Evolutionary conservation across 768 basidiomycete species (phyloP).

Genomic region (Fibroporia radiculosa): DNA sequence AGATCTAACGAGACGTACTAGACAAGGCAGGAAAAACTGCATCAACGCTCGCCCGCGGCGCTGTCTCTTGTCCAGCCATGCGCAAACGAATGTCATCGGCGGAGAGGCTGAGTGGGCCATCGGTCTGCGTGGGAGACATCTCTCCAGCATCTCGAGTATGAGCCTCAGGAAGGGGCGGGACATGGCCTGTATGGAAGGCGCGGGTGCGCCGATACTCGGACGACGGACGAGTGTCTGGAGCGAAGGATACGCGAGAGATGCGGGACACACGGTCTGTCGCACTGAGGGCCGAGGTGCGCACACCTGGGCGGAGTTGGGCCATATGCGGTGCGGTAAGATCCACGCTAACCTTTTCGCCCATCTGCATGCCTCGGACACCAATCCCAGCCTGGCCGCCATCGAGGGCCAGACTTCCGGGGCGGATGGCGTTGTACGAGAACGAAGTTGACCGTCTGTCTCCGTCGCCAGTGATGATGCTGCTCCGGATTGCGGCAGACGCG

Average conservation of each 20-base stretch:
- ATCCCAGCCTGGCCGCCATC: conserved; percentile 39
- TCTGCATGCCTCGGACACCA: conserved; percentile 24
- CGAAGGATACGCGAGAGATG: conserved; percentile 62
- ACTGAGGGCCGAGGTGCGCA: conserved; percentile 37
- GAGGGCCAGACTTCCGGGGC: conserved; percentile 33
- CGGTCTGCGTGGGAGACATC: conserved; percentile 38
- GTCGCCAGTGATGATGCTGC: conserved; percentile 36
- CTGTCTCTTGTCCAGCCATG: conserved; percentile 31
- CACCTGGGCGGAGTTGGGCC: conserved; percentile 45
- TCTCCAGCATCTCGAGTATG: conserved; percentile 7
- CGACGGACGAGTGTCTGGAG: conserved; percentile 46
- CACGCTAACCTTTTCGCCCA: background rate
- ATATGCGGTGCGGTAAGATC: conserved; percentile 19
- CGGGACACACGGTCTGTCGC: conserved; percentile 35
- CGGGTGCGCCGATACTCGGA: conserved; percentile 37
- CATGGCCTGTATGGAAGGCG: conserved; percentile 31
- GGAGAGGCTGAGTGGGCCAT: conserved; percentile 36
- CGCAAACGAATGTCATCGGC: conserved; percentile 56
- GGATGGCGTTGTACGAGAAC: conserved; percentile 54
- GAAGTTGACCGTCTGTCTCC: conserved; percentile 34
- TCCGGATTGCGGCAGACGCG: conserved; percentile 66
- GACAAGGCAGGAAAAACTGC: conserved; percentile 64
- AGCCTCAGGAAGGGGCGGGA: conserved; percentile 36
- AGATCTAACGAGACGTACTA: conserved; percentile 33
- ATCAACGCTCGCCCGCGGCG: conserved; percentile 35